Percentiles rank a stretch among this genome's conserved stretches.
phyloP scores from a whole-genome alignment of 192 early-diverging fungal species.

The Globomyces pollinis-pini region DNA sequence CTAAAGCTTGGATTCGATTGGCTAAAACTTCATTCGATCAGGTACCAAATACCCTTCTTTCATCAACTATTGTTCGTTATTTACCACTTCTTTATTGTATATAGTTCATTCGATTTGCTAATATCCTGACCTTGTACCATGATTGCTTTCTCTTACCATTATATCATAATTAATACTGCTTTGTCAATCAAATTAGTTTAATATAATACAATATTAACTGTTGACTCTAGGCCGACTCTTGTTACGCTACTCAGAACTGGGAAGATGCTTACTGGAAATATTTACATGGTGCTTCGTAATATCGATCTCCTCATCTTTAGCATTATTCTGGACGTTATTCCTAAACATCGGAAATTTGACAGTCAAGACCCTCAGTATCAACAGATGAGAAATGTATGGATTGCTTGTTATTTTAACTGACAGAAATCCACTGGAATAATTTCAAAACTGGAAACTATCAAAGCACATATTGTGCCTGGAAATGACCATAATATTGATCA shows the following conservation, averaged over 20 bases:
- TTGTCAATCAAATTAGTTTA: too few relatives aligned
- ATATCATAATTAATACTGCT: too few relatives aligned
- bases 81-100: too few relatives aligned
- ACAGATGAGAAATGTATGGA: conserved; percentile 3
- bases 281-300: conserved; percentile 3
- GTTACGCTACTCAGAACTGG: background rate
- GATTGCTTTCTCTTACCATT: too few relatives aligned
- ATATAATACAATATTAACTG: background rate
- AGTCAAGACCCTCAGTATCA: conserved; percentile 13
- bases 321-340: conserved; percentile 27
- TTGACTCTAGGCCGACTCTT: background rate
- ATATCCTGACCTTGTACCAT: too few relatives aligned
- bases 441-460: conserved; percentile 20
- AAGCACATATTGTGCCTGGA: background rate
- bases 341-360: conserved; percentile 20
- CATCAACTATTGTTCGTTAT: too few relatives aligned
- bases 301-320: too few relatives aligned
- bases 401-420: too few relatives aligned
- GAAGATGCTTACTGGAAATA: background rate
- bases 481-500: background rate
- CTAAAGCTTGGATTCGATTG: background rate
- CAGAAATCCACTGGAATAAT: background rate
- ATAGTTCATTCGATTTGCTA: too few relatives aligned
- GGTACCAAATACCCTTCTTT: too few relatives aligned
- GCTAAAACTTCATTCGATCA: too few relatives aligned